Evolutionary conservation across 345 rosid genomes (phyloP).

Genomic region (Dipteronia dyeriana): DNA sequence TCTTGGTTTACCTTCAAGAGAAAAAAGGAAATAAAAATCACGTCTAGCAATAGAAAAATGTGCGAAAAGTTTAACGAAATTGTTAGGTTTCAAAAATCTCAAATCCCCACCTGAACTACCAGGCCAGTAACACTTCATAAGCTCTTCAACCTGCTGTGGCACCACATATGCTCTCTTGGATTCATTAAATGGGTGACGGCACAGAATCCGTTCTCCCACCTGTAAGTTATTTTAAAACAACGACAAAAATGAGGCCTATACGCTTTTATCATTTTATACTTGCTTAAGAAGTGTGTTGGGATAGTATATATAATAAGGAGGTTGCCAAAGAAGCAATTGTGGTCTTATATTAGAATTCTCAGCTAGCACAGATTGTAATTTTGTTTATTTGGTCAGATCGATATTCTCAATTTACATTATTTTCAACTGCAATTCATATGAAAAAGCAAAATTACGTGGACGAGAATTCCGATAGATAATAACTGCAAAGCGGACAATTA

Average conservation of each 20-base stretch:
- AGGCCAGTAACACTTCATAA: constrained; percentile 90
- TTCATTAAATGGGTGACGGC: constrained; percentile 97
- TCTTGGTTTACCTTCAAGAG: constrained; percentile 53
- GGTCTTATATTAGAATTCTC: neutral
- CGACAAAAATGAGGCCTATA: neutral
- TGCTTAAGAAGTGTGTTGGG: neutral
- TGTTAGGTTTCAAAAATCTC: neutral
- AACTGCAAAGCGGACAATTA: constrained; percentile 21
- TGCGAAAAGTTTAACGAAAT: neutral
- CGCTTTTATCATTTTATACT: neutral
- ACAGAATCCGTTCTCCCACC: constrained; percentile 86
- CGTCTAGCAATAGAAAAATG: neutral
- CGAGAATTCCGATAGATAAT: constrained; percentile 1
- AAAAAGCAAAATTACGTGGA: neutral
- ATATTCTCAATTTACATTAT: neutral
- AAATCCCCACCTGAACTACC: constrained; percentile 68
- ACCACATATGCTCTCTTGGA: constrained; percentile 96
- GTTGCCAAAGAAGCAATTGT: neutral
- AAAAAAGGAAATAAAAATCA: constrained; percentile 15
- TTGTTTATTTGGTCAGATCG: neutral
- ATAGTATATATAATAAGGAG: neutral
- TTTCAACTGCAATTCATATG: neutral
- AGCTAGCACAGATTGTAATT: neutral
- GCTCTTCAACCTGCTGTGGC: constrained; percentile 88
- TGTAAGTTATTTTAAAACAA: constrained; percentile 18